Base-by-base conservation (phyloP, 1,139 yeast genomes). In the Yamadazyma songkhlaensis region DNA sequence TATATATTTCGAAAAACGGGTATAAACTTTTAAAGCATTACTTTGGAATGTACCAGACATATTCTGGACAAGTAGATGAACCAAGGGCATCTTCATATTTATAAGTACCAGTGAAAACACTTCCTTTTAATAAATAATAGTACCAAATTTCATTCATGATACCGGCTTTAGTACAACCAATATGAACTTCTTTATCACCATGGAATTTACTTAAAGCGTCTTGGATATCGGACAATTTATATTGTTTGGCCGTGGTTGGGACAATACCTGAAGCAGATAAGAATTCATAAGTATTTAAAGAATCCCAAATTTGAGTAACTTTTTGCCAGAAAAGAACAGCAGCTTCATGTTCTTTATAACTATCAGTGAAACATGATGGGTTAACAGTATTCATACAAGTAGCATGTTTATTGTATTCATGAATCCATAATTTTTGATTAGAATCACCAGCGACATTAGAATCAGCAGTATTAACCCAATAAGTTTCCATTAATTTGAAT, bases 351-450 rank as follows among this genome's bases (percentile, higher is more conserved):
- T 54, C 45, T 31, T 47, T 48, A 50, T 64, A 67, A n/a, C 39
- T 34, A 13, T 59, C 60, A 7, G 55, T 52, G 49, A 66, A 67
- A 48, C 74, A 68, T 15, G 49, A 36, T 22, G 73, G 73, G 32
- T 49, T 46, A 36, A 67, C 52, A 8, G 73, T 66, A 45, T 63
- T 63, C 65, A 67, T 63, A 50, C 74, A 68, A n/a, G 74, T 67
- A 31, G 65, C 74, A 45, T 68, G 74, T 49, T 66, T 67, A 53
- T 68, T 67, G 49, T 55, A 68, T 48, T 68, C 73, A 45, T 67
- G 74, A 36, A 56, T 56, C 74, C 74, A 68, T 40, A 68, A 56
- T 24, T 56, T 51, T 14, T 47, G 45, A 32, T 51, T 45, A 4
- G 60, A 55, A 17, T 53, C 58, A 38, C 51, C 50, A 10, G 54